These are phyloP conservation scores for Alnus rubra DNA, from an alignment of 306 rosid genomes.

Conservation along the genomic window DNA sequence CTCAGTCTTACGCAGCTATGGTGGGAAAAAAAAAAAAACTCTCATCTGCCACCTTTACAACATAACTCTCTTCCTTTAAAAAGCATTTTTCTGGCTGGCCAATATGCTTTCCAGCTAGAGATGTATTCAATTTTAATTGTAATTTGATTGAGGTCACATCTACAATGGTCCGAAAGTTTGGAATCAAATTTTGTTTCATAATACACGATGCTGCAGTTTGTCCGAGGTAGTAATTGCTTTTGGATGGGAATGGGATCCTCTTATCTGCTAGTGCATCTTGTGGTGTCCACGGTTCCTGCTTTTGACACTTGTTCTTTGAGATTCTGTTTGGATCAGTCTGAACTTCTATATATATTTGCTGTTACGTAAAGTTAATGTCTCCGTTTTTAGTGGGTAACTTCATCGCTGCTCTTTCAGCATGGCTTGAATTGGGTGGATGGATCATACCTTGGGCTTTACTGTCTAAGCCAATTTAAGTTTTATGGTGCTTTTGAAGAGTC, in stretches of 20 bases:
- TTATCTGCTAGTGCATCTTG: conserved; percentile 27
- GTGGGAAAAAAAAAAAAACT: too few species aligned
- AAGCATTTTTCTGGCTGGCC: too few species aligned
- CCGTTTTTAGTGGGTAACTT: background rate
- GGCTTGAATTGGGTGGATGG: background rate
- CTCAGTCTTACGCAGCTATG: too few species aligned
- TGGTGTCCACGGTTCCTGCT: conserved; percentile 17
- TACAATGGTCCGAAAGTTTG: conserved; percentile 24
- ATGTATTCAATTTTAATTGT: conserved; percentile 20
- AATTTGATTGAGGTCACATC: conserved; percentile 25
- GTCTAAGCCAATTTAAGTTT: conserved; percentile 10
- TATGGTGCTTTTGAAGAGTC: conserved; percentile 1
- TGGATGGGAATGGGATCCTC: conserved; percentile 28
- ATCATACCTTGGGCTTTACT: background rate
- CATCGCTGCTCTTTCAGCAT: background rate
- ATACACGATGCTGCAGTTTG: conserved; percentile 22
- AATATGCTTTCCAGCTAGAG: conserved; percentile 13
- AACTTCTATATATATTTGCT: background rate
- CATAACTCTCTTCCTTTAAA: too few species aligned
- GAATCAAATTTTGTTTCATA: conserved; percentile 30
- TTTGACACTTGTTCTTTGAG: conserved; percentile 20
- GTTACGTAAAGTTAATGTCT: background rate
- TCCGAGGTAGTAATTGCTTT: conserved; percentile 25
- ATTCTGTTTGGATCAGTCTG: conserved; percentile 5
- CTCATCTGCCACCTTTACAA: too few species aligned